Percentiles rank a stretch among this genome's conserved stretches.
Conservation (phyloP, 331 rosid genomes). For the Quercus phellos region DNA sequence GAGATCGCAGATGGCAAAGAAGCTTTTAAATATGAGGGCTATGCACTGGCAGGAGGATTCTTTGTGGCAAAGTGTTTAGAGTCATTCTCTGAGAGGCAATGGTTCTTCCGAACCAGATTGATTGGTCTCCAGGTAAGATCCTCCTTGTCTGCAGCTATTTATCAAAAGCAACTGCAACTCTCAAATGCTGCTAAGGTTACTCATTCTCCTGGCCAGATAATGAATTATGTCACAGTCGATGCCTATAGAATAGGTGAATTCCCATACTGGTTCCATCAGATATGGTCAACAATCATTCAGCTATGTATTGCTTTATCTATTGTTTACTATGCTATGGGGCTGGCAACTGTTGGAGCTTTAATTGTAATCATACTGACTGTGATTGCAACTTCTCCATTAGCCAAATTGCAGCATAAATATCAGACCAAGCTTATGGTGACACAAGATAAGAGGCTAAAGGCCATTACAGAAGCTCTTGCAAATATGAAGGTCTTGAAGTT, state of each 20-base stretch:
- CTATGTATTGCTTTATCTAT: constrained; percentile 34
- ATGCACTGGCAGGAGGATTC: not conserved
- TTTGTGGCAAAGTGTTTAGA: constrained; percentile 5
- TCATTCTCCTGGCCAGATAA: constrained; percentile 43
- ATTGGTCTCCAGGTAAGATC: constrained; percentile 73
- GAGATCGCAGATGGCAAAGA: not conserved
- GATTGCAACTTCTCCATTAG: constrained; percentile 39
- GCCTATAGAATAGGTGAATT: constrained; percentile 48
- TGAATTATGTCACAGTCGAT: constrained; percentile 44
- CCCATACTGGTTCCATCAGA: constrained; percentile 54
- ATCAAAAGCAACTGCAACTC: constrained; percentile 14
- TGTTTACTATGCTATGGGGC: constrained; percentile 31
- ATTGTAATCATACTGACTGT: constrained; percentile 35
- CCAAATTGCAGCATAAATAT: constrained; percentile 41
- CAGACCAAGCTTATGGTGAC: constrained; percentile 38
- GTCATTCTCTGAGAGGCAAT: constrained; percentile 54
- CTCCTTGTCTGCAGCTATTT: constrained; percentile 68
- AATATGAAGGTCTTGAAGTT: constrained; percentile 8
- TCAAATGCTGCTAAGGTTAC: constrained; percentile 32
- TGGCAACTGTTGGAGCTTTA: constrained; percentile 43
- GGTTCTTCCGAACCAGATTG: constrained; percentile 51
- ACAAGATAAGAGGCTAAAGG: constrained; percentile 41
- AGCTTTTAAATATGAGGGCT: not conserved
- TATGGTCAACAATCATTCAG: constrained; percentile 30
- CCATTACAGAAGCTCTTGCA: constrained; percentile 16